Conservation (phyloP, 1,284 basidiomycete species). For the Cutaneotrichosporon spelunceum region DNA sequence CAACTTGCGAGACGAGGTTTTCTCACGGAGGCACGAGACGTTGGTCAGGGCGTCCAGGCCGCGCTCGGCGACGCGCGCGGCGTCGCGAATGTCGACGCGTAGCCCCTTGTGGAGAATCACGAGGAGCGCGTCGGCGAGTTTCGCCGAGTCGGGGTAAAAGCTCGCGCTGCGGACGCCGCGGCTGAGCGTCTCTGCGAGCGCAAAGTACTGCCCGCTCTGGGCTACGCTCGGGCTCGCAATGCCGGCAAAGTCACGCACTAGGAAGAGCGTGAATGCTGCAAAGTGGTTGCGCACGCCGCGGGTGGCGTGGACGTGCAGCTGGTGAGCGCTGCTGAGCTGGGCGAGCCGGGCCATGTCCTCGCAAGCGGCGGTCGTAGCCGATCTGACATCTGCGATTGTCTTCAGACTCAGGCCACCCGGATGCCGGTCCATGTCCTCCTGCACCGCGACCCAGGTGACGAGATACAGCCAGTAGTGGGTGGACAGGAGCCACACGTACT, state of each 20-base stretch:
- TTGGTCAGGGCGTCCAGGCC: slow-evolving; percentile 6
- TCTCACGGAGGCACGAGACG: not conserved
- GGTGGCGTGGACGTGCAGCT: slow-evolving; percentile 3
- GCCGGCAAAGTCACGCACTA: slow-evolving; percentile 1
- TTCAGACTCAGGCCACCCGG: not conserved
- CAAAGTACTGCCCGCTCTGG: slow-evolving; percentile 10
- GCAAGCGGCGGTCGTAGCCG: slow-evolving; percentile 12
- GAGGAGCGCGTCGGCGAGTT: slow-evolving; percentile 13
- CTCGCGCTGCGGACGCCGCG: slow-evolving; percentile 7
- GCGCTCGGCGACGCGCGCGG: slow-evolving; percentile 13
- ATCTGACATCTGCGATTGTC: not conserved
- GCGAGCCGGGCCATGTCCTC: slow-evolving; percentile 13
- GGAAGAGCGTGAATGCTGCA: slow-evolving; percentile 16
- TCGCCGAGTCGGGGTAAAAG: slow-evolving; percentile 10
- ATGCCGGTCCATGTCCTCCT: slow-evolving; percentile 8
- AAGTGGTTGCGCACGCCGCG: slow-evolving; percentile 19
- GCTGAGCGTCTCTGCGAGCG: slow-evolving; percentile 14
- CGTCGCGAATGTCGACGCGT: slow-evolving; percentile 3
- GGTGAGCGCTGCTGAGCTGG: slow-evolving; percentile 7
- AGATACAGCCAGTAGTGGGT: slow-evolving; percentile 15
- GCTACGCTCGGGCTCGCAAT: slow-evolving; percentile 6
- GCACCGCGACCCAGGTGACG: slow-evolving; percentile 17
- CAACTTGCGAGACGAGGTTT: not conserved
- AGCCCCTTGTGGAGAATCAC: slow-evolving; percentile 7
- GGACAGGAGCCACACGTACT: slow-evolving; percentile 17